Evolutionary conservation across 305 asterid genomes (phyloP).

Genomic region (Fraxinus dipetala): DNA sequence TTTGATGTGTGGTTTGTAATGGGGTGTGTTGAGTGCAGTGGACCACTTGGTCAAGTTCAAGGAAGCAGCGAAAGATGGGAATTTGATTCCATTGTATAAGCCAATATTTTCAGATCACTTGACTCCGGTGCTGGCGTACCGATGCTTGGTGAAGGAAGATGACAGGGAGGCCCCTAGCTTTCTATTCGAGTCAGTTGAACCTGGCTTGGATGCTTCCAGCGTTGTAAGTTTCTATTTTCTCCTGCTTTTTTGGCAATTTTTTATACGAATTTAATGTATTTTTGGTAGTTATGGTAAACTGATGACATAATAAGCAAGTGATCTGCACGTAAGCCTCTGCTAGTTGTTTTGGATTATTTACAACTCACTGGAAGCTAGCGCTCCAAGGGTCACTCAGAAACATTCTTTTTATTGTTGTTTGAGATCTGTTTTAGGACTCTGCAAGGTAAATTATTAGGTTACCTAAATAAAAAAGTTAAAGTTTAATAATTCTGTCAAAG

Average conservation of each 20-base stretch:
- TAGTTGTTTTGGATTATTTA: not conserved
- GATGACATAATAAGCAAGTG: not conserved
- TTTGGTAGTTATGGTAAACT: not conserved
- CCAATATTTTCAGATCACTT: constrained; percentile 81
- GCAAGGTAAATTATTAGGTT: not conserved
- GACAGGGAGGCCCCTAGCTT: constrained; percentile 92
- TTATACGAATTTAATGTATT: not conserved
- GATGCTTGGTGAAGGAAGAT: constrained; percentile 88
- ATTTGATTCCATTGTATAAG: constrained; percentile 73
- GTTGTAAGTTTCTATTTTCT: constrained; percentile 47
- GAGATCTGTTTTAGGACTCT: not conserved
- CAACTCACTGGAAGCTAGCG: not conserved
- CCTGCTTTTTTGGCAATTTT: not conserved
- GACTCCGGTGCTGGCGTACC: constrained; percentile 84
- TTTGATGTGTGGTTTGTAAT: constrained; percentile 1
- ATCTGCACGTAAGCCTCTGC: not conserved
- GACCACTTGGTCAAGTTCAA: constrained; percentile 68
- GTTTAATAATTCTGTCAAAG: not conserved
- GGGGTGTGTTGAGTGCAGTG: constrained; percentile 40
- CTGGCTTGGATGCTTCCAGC: constrained; percentile 66
- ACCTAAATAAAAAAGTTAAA: not conserved
- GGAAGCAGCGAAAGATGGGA: constrained; percentile 83
- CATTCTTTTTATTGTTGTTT: not conserved
- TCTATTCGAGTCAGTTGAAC: constrained; percentile 83
- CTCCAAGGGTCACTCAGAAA: not conserved